These are phyloP conservation scores for Fusarium torreyae DNA, from an alignment of 2,329 filamentous ascomycete species.

Conservation along the genomic window DNA sequence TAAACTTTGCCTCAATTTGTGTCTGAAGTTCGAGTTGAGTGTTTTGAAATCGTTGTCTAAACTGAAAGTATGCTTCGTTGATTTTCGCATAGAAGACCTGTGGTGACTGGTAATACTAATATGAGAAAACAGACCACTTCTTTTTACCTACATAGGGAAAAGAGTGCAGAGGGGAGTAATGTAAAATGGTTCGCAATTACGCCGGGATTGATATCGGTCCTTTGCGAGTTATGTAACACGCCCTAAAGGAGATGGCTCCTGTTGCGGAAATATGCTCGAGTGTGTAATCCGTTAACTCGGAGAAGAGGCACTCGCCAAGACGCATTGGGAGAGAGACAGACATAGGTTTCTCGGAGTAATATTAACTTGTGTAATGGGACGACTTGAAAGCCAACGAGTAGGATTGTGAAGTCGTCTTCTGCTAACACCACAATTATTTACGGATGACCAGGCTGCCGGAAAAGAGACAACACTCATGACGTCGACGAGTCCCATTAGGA, in stretches of 20 bases:
- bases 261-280: constrained; percentile 33
- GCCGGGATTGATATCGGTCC: constrained; percentile 35
- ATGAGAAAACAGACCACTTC: too few species aligned
- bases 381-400: neutral
- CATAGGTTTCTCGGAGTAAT: constrained; percentile 29
- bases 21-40: too few species aligned
- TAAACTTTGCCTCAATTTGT: too few species aligned
- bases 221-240: constrained; percentile 36
- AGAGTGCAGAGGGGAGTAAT: neutral
- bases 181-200: constrained; percentile 8
- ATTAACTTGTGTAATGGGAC: constrained; percentile 31
- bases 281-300: constrained; percentile 34
- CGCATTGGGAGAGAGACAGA: neutral
- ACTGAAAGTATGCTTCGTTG: too few species aligned
- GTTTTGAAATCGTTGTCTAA: too few species aligned
- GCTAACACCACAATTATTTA: neutral
- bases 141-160: neutral
- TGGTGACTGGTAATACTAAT: too few species aligned
- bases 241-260: constrained; percentile 35
- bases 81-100: too few species aligned
- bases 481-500: neutral
- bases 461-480: too few species aligned
- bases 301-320: constrained; percentile 15
- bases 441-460: neutral
- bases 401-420: neutral